Evolutionary conservation across 1,284 basidiomycete species (phyloP), one percentile per base, ranked within the genome.

Genomic region (Peniophora sp.): DNA sequence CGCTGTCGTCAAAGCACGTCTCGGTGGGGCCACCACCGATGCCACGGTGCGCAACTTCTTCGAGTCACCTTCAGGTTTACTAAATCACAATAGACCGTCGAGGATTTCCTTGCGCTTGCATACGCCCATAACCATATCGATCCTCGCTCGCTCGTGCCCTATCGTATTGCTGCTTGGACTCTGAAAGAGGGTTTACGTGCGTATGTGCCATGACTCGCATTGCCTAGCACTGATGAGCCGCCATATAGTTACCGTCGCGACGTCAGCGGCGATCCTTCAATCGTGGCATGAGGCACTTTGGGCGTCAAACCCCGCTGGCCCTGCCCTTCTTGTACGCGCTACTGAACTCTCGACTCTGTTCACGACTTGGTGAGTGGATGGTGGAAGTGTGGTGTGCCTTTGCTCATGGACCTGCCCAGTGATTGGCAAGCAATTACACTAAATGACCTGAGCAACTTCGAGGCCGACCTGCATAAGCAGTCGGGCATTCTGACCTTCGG

Each of bases 141-240:
- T 15, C 8, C 59, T 84, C 24, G 55, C 63, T 27, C 73, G 72
- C 46, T 59, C 36, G 63, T 75, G 12, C 61, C 71, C 2, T 83
- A 82, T 58, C 78, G 78, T 54, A 79, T 82, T 56, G 59, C 79
- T 11, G 44, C 73, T 39, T 85, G 83, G 83, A 60, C 63, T 24
- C 39, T 64, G 6, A 70, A 79, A 36, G 65, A 65, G 3, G 62
- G 54, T 9, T 57, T 64, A 55, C 56, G 73, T 74, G 58, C 56
- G 74, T 53, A n/a, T n/a, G n/a, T n/a, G n/a, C n/a, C n/a, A n/a
- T n/a, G n/a, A n/a, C n/a, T n/a, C n/a, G n/a, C n/a, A n/a, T n/a
- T n/a, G n/a, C n/a, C n/a, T n/a, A n/a, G n/a, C n/a, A n/a, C n/a
- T n/a, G n/a, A n/a, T n/a, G n/a, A n/a, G n/a, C n/a, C n/a, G n/a